Evolutionary conservation across 2,329 filamentous ascomycete genomes (phyloP).

Genomic region (Penicillium sp.): DNA sequence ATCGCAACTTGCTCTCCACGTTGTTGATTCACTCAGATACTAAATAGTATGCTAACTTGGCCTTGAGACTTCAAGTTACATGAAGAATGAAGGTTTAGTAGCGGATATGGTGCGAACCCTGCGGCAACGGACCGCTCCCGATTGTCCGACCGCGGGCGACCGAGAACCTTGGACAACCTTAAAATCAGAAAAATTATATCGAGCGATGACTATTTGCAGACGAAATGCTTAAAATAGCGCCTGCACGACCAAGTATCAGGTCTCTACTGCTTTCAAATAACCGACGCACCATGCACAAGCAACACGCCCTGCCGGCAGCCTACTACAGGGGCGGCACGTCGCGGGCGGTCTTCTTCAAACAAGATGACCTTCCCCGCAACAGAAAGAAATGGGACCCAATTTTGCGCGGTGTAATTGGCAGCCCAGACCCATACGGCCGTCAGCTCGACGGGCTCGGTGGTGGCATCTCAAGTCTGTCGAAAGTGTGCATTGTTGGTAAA

Average conservation of each 20-base stretch:
- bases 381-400: slow-evolving; percentile 52
- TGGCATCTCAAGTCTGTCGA: slow-evolving; percentile 68
- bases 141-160: background rate
- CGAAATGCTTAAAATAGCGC: background rate
- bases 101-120: background rate
- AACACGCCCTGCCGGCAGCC: slow-evolving; percentile 46
- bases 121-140: background rate
- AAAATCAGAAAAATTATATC: too few relatives aligned
- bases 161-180: background rate
- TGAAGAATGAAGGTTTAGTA: background rate
- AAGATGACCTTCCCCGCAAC: slow-evolving; percentile 52
- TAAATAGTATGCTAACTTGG: background rate
- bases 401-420: slow-evolving; percentile 62
- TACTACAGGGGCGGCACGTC: slow-evolving; percentile 72
- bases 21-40: background rate
- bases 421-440: slow-evolving; percentile 64
- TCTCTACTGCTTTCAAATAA: background rate
- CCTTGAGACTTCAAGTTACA: background rate
- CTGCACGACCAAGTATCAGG: background rate
- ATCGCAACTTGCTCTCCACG: background rate
- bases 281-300: background rate
- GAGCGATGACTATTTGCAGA: background rate
- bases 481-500: slow-evolving; percentile 66
- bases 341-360: slow-evolving; percentile 62
- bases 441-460: slow-evolving; percentile 73